Percentiles rank a stretch among this genome's conserved stretches.
phyloP scores from a whole-genome alignment of 2,329 filamentous ascomycete species.

The Neopestalotiopsis rosae region DNA sequence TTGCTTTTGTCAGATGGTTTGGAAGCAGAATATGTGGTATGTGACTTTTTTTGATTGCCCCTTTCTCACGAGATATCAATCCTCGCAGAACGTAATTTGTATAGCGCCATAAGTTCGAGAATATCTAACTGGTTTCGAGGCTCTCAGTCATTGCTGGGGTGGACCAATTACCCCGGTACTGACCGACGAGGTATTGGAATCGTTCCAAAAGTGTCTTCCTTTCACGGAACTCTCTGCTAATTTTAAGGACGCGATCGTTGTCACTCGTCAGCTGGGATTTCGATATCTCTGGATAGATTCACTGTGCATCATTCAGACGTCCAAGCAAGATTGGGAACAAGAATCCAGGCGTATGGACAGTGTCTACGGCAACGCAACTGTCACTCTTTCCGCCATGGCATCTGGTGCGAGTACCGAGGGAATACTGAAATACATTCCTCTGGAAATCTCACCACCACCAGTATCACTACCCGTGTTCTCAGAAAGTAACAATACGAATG shows the following conservation, averaged over 20 bases:
- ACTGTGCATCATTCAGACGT: slow-evolving; percentile 24
- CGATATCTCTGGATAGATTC: slow-evolving; percentile 25
- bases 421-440: not conserved
- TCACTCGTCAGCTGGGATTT: not conserved
- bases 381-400: slow-evolving; percentile 5
- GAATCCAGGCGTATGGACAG: slow-evolving; percentile 23
- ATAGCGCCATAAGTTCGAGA: not conserved
- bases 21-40: not conserved
- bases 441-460: not conserved
- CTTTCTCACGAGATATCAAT: no score
- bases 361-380: slow-evolving; percentile 20
- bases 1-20: not conserved
- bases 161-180: not conserved
- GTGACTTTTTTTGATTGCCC: not conserved
- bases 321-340: slow-evolving; percentile 20
- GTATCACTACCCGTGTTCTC: not conserved
- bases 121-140: not conserved
- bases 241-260: not conserved
- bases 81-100: not conserved
- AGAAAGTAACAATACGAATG: not conserved
- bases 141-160: not conserved
- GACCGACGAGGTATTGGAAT: not conserved
- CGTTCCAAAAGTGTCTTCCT: not conserved
- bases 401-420: not conserved
- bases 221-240: not conserved